These are phyloP conservation scores for Kalmusia sp. DNA, from an alignment of 2,329 filamentous ascomycete genomes.

Conservation along the genomic window DNA sequence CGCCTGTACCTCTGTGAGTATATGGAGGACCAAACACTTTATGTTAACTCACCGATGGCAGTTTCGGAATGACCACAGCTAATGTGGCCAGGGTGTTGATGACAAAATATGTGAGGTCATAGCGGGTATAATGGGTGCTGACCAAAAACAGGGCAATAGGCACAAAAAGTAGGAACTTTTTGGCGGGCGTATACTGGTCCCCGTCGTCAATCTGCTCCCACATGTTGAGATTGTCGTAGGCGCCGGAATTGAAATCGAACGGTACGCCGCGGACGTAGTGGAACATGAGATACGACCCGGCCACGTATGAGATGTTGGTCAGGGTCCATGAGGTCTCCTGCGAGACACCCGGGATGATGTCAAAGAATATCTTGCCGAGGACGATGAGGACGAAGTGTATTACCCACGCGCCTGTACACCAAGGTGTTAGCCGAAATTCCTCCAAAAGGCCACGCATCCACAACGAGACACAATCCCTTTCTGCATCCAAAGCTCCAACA, in stretches of 20 bases:
- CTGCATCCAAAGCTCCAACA: not conserved
- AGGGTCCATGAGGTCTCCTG: conserved; percentile 99
- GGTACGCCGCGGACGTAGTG: conserved; percentile 97
- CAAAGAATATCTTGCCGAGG: conserved; percentile 93
- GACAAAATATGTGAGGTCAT: conserved; percentile 94
- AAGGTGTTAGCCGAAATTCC: conserved; percentile 17
- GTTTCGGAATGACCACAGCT: conserved; percentile 92
- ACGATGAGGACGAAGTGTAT: conserved; percentile 95
- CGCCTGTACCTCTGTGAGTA: conserved; percentile 31
- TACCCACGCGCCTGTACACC: conserved; percentile 83
- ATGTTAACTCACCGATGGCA: conserved; percentile 79
- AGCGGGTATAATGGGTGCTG: conserved; percentile 99
- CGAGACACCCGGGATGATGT: conserved; percentile 93
- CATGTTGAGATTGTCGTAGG: conserved; percentile 99
- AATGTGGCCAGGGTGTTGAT: conserved; percentile 96
- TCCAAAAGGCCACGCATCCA: conserved; percentile 9
- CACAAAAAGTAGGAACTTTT: conserved; percentile 96
- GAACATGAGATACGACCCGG: conserved; percentile 99
- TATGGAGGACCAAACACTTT: not conserved
- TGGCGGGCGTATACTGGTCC: conserved; percentile 96
- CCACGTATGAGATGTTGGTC: conserved; percentile 99
- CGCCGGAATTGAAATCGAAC: conserved; percentile 98
- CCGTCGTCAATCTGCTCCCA: conserved; percentile 99
- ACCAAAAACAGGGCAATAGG: conserved; percentile 93
- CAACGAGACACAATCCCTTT: not conserved